Evolutionary conservation across 2,329 filamentous ascomycete species (phyloP), one percentile per base, ranked within the genome.

Genomic region (Fusarium oxysporum): DNA sequence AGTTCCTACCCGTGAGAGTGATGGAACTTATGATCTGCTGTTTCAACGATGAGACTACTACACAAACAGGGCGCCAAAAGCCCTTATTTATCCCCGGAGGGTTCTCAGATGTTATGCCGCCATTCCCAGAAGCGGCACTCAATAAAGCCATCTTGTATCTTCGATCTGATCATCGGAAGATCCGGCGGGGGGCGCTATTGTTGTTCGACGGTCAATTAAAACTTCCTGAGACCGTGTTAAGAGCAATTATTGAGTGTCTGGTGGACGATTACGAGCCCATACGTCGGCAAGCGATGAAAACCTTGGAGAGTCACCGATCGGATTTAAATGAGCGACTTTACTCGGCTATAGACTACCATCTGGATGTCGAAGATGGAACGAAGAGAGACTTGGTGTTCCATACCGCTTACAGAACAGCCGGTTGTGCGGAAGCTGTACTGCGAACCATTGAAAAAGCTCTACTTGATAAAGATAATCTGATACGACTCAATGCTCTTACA

Each of bases 11-110:
- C 5, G 23, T 21, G 14, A n/a, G 17, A 6, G 33, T 54, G 13
- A 5, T 54, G 33, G 33, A 54, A 12, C 4, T 10, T 16, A 38
- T 54, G 50, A 25, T 38, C 16, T 38, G 19, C n/a, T 28, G 19
- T 37, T 54, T 54, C 4, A 28, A 21, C 6, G 23, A 54, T 21
- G 50, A 38, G 6, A 53, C 9, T 0, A 25, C n/a, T 14, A 4
- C 5, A 0, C 17, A 13, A 3, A 10, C 19, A 7, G 48, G 17
- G 23, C 0, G 4, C 13, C n/a, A 53, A 16, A 37, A 28, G 6
- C 32, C 48, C 2, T 3, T 53, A 2, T 53, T 53, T 2, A 53
- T 53, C 3, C 48, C 48, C 21, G 48, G 48, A 28, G 48, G 48
- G 32, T 53, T 53, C 19, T 53, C 48, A 1, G 33, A 25, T 4